Evolutionary conservation across 805 yeast species (phyloP).

Genomic region (Kodamaea kaohsiungensis): DNA sequence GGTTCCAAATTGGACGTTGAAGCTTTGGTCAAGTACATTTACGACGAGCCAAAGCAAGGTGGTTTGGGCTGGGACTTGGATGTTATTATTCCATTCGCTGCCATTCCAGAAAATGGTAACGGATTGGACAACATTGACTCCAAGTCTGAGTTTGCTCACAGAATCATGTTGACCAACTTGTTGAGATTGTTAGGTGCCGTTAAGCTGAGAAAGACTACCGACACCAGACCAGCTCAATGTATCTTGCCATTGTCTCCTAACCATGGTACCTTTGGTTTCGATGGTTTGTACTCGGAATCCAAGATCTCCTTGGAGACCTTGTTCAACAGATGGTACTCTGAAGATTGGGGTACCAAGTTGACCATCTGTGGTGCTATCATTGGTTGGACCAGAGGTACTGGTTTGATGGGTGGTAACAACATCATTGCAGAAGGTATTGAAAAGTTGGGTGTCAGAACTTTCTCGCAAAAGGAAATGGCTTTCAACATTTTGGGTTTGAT

Average conservation of each 20-base stretch:
- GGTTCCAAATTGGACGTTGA: slow-evolving; percentile 94
- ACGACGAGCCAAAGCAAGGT: slow-evolving; percentile 77
- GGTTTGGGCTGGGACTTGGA: slow-evolving; percentile 99
- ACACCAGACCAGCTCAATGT: slow-evolving; percentile 98
- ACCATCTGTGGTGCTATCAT: slow-evolving; percentile 97
- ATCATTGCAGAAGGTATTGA: slow-evolving; percentile 98
- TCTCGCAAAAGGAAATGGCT: slow-evolving; percentile 99
- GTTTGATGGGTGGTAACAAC: slow-evolving; percentile 96
- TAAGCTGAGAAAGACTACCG: slow-evolving; percentile 78
- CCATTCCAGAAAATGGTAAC: slow-evolving; percentile 98
- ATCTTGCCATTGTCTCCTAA: slow-evolving; percentile 96
- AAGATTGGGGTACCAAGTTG: slow-evolving; percentile 92
- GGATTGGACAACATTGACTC: slow-evolving; percentile 93
- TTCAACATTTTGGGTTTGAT: slow-evolving; percentile 94
- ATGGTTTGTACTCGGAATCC: slow-evolving; percentile 97
- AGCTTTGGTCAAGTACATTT: slow-evolving; percentile 81
- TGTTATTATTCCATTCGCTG: slow-evolving; percentile 95
- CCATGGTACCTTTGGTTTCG: slow-evolving; percentile 98
- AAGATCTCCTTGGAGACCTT: slow-evolving; percentile 92
- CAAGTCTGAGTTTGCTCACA: slow-evolving; percentile 95
- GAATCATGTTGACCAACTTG: slow-evolving; percentile 96
- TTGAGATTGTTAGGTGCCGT: slow-evolving; percentile 90
- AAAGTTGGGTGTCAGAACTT: slow-evolving; percentile 92
- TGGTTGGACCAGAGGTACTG: slow-evolving; percentile 99
- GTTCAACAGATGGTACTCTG: slow-evolving; percentile 98